A percentile compares a stretch with the other conserved stretches of the same genome.
phyloP scores from a whole-genome alignment of 305 asterid genomes.

The Coffea humblotiana region DNA sequence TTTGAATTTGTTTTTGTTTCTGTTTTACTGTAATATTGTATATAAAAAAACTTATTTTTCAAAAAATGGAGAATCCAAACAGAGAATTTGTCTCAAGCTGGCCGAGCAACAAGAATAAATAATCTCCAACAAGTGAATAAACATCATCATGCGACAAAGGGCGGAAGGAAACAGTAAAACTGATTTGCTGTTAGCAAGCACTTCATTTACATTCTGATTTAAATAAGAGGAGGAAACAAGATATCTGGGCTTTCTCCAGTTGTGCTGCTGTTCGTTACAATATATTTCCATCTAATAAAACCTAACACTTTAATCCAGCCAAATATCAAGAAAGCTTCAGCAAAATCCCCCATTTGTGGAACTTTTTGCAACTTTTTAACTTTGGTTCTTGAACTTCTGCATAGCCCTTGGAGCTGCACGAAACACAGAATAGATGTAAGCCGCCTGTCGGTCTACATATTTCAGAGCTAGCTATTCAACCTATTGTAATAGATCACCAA shows the following conservation, averaged over 20 bases:
- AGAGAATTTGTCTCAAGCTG: no score
- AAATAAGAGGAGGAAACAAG: conserved; percentile 13
- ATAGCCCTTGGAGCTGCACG: conserved; percentile 69
- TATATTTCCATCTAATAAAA: conserved; percentile 32
- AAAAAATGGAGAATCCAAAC: no score
- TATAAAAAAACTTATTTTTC: no score
- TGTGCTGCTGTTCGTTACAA: conserved; percentile 27
- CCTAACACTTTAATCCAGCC: conserved; percentile 32
- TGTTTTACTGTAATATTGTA: no score
- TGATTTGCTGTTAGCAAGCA: conserved; percentile 3
- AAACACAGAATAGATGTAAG: conserved; percentile 5
- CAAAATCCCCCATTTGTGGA: conserved; percentile 15
- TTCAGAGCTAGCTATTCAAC: not conserved
- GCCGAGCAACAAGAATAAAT: no score
- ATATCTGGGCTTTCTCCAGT: conserved; percentile 34
- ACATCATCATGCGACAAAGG: not conserved
- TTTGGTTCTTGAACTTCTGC: conserved; percentile 70
- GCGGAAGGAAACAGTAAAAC: not conserved
- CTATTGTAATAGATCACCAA: not conserved
- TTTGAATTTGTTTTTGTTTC: no score
- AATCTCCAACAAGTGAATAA: no score
- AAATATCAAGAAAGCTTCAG: conserved; percentile 15
- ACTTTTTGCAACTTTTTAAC: conserved; percentile 22
- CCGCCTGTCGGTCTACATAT: not conserved
- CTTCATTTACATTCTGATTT: not conserved